These are phyloP conservation scores for Rhododendron simsii DNA, from an alignment of 148 eudicot species.

Conservation along the genomic window DNA sequence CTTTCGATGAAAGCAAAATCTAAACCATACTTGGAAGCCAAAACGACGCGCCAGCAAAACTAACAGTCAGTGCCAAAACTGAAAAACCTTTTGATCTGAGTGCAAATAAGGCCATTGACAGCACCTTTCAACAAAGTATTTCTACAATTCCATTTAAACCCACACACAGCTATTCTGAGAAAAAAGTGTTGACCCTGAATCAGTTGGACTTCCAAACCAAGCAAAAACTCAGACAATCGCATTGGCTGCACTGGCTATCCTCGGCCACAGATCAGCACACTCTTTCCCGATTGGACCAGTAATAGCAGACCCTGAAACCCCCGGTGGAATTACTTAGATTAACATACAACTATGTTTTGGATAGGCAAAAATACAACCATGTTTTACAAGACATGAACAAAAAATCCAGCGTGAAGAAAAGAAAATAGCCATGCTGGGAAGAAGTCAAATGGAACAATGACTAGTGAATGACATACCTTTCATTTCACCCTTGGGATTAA, in stretches of 20 bases:
- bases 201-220: neutral
- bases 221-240: conserved; percentile 35
- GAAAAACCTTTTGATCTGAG: neutral
- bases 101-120: neutral
- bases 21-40: neutral
- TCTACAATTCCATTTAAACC: neutral
- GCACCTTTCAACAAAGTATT: neutral
- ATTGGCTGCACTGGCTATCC: conserved; percentile 41
- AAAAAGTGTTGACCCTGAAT: neutral
- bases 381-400: neutral
- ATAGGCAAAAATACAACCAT: neutral
- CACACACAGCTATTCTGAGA: neutral
- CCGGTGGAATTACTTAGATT: no score
- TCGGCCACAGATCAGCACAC: conserved; percentile 34
- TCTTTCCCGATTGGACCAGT: conserved; percentile 56
- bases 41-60: neutral
- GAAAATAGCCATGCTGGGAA: neutral
- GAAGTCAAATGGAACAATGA: neutral
- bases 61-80: neutral
- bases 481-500: conserved; percentile 61
- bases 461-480: conserved; percentile 28
- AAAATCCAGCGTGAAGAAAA: neutral
- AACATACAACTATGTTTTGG: neutral
- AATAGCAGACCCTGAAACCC: conserved; percentile 40
- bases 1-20: neutral